phyloP scores from a whole-genome alignment of 139 green algal species.

The Chlamydomonas eustigma region DNA sequence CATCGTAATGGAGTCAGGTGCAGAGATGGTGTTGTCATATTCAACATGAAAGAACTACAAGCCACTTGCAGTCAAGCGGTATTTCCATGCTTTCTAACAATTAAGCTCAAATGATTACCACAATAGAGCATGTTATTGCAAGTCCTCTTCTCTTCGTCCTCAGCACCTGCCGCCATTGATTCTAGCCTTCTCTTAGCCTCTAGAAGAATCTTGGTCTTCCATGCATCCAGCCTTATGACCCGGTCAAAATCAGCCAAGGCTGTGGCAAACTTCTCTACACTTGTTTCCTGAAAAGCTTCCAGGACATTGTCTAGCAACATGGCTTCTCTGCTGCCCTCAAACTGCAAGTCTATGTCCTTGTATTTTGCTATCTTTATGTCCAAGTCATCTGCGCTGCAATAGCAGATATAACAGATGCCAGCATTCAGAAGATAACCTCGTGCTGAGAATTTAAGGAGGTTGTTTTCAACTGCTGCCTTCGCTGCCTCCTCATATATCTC shows the following conservation, averaged over 20 bases:
- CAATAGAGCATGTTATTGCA: background rate
- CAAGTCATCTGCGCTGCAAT: slow-evolving; percentile 38
- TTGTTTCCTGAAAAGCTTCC: slow-evolving; percentile 22
- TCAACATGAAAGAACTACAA: no score
- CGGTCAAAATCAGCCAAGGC: slow-evolving; percentile 85
- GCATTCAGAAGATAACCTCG: slow-evolving; percentile 91
- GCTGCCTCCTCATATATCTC: slow-evolving; percentile 42
- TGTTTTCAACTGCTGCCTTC: slow-evolving; percentile 74
- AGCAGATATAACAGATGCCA: slow-evolving; percentile 82
- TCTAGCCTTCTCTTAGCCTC: slow-evolving; percentile 29
- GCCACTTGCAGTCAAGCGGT: background rate
- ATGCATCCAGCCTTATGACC: slow-evolving; percentile 83
- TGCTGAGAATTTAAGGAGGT: slow-evolving; percentile 81
- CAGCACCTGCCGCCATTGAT: slow-evolving; percentile 19
- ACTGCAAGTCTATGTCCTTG: slow-evolving; percentile 73
- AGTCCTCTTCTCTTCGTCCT: background rate
- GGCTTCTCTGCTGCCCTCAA: slow-evolving; percentile 60
- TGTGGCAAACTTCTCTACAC: slow-evolving; percentile 63
- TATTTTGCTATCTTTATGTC: slow-evolving; percentile 67
- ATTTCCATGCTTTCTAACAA: background rate
- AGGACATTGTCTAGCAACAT: slow-evolving; percentile 58
- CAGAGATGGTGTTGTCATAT: no score
- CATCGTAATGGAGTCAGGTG: no score
- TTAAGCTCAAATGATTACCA: background rate
- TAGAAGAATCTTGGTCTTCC: slow-evolving; percentile 65